Percentiles rank a stretch among this genome's conserved stretches.
Conservation (phyloP, 371 early-diverging fungal species). For the Capillidium heterosporum region DNA sequence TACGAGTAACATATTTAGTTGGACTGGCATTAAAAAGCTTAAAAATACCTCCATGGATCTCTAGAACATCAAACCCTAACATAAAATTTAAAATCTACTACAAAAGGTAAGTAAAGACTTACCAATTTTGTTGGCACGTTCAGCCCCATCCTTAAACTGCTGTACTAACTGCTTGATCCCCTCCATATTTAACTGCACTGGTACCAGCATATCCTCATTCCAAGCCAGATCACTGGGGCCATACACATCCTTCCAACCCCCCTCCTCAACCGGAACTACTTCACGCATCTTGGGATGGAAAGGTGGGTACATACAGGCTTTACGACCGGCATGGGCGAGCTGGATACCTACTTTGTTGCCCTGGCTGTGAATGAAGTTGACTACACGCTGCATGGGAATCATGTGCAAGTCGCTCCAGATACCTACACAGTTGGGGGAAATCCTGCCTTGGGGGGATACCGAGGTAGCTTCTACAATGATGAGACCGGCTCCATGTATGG, state of each 20-base stretch:
- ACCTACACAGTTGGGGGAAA: constrained; percentile 54
- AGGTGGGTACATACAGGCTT: constrained; percentile 11
- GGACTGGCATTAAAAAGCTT: neutral
- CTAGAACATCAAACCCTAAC: constrained; percentile 52
- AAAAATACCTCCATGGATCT: constrained; percentile 40
- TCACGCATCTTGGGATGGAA: neutral
- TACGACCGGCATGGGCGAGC: constrained; percentile 66
- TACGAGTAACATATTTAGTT: neutral
- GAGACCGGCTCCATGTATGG: constrained; percentile 51
- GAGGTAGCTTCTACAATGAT: constrained; percentile 65
- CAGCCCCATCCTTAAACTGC: constrained; percentile 50
- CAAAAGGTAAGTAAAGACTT: neutral
- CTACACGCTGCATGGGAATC: constrained; percentile 29
- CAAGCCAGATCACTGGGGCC: constrained; percentile 43
- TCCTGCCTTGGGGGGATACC: constrained; percentile 52
- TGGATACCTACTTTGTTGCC: constrained; percentile 52
- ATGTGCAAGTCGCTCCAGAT: constrained; percentile 68
- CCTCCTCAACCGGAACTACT: constrained; percentile 15
- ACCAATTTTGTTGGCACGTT: constrained; percentile 45
- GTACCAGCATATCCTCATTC: constrained; percentile 20
- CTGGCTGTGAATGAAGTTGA: constrained; percentile 36
- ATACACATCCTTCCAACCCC: constrained; percentile 61
- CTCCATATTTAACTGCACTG: constrained; percentile 33
- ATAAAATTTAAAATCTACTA: neutral
- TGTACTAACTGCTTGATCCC: constrained; percentile 37